Evolutionary conservation across 768 basidiomycete species (phyloP).

Genomic region (Russula sp.): DNA sequence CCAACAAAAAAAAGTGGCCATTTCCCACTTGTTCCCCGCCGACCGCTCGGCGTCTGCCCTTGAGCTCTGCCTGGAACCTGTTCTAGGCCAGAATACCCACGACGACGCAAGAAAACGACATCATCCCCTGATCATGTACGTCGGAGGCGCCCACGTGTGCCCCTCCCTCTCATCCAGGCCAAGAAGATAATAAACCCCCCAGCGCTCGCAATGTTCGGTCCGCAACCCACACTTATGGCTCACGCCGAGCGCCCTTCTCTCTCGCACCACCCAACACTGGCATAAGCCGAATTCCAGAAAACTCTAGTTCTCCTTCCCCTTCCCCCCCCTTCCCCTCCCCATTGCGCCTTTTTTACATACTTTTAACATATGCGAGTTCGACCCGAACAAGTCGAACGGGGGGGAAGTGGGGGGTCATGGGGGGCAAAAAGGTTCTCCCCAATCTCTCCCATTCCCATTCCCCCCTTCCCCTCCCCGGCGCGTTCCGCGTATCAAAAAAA

Average conservation of each 20-base stretch:
- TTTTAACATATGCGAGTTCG: no score
- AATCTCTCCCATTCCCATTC: no score
- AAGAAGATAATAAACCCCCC: background rate
- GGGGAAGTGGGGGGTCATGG: no score
- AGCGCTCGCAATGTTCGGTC: background rate
- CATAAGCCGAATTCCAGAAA: background rate
- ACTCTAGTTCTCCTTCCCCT: no score
- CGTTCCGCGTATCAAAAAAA: background rate
- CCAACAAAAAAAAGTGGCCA: no score
- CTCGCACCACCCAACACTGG: no score
- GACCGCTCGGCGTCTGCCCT: background rate
- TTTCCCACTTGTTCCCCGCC: background rate
- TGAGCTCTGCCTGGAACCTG: background rate
- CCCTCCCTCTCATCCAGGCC: background rate
- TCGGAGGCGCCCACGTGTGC: constrained; percentile 8
- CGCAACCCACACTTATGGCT: background rate
- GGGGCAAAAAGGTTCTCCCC: no score
- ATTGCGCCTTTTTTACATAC: no score
- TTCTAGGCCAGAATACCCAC: constrained; percentile 1
- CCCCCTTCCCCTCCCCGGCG: background rate
- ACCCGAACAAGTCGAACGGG: no score
- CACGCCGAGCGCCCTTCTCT: no score
- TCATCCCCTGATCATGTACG: background rate
- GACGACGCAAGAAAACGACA: background rate
- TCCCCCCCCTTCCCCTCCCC: no score